phyloP scores from a whole-genome alignment of 352 stramenopile genomes.

The Globisporangium lucens region DNA sequence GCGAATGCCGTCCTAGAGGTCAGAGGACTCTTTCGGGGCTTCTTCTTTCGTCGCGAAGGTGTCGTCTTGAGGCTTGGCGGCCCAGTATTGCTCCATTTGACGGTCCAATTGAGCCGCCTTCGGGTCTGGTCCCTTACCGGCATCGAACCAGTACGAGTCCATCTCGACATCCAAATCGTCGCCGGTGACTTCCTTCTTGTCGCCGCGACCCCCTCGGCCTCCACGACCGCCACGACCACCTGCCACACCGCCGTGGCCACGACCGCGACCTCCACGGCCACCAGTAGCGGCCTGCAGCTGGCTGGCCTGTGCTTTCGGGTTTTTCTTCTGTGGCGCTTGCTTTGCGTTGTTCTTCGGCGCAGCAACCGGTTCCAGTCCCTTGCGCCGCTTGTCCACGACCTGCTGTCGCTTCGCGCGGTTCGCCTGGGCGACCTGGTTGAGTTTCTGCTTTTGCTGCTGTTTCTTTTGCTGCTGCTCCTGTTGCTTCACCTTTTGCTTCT shows the following conservation, averaged over 20 bases:
- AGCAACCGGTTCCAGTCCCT: conserved; percentile 40
- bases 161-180: conserved; percentile 88
- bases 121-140: conserved; percentile 85
- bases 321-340: conserved; percentile 32
- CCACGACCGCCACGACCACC: conserved; percentile 28
- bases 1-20: conserved; percentile 1
- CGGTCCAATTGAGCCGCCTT: conserved; percentile 76
- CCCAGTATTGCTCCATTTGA: conserved; percentile 90
- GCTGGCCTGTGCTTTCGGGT: conserved; percentile 10
- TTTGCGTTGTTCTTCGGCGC: conserved; percentile 27
- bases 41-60: conserved; percentile 8
- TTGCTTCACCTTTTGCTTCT: conserved; percentile 18
- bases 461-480: conserved; percentile 32
- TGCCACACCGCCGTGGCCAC: conserved; percentile 16
- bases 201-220: conserved; percentile 24
- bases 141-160: conserved; percentile 87
- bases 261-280: conserved; percentile 22
- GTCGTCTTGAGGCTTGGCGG: conserved; percentile 57
- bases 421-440: conserved; percentile 52
- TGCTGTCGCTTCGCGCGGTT: conserved; percentile 76
- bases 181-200: conserved; percentile 51
- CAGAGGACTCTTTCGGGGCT: conserved; percentile 5
- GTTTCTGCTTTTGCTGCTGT: conserved; percentile 64
- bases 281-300: conserved; percentile 3
- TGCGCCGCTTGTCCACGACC: conserved; percentile 67